Percentiles rank a stretch among this genome's conserved stretches.
phyloP scores from a whole-genome alignment of 352 stramenopile genomes.

The Peronospora belbahrii region DNA sequence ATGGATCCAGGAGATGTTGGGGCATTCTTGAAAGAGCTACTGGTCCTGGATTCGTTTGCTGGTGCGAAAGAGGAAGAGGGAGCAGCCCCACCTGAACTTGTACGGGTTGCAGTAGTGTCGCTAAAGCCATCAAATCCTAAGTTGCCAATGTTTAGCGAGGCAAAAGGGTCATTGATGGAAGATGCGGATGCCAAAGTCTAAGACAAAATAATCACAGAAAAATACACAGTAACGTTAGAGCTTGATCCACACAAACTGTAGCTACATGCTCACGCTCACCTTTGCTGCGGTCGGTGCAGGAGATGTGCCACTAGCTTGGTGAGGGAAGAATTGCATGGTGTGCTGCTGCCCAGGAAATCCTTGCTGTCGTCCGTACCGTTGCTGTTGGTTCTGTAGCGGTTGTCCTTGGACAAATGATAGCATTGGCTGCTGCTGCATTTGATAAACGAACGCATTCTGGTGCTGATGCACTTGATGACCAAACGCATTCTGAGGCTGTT shows the following conservation, averaged over 20 bases:
- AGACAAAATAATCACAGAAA: background rate
- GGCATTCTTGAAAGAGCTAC: conserved; percentile 20
- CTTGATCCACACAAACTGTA: background rate
- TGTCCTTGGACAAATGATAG: conserved; percentile 30
- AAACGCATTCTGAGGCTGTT: conserved; percentile 14
- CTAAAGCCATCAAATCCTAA: conserved; percentile 36
- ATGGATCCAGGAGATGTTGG: conserved; percentile 30
- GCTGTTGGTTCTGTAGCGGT: conserved; percentile 25
- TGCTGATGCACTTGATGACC: background rate
- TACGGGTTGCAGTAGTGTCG: conserved; percentile 12
- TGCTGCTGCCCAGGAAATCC: conserved; percentile 24
- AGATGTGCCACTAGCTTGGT: conserved; percentile 7
- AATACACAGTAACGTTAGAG: conserved; percentile 1
- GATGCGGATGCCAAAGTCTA: conserved; percentile 25
- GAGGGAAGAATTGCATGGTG: conserved; percentile 23
- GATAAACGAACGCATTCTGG: conserved; percentile 12
- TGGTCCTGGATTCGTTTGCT: conserved; percentile 7
- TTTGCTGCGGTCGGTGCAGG: conserved; percentile 28
- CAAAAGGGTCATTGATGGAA: conserved; percentile 65
- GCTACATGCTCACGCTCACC: conserved; percentile 14
- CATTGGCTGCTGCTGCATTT: conserved; percentile 34
- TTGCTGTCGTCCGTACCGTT: conserved; percentile 33
- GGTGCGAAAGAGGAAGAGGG: conserved; percentile 18
- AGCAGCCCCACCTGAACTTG: conserved; percentile 17
- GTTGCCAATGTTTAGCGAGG: conserved; percentile 50